Conservation (phyloP, 2,329 filamentous ascomycete species). For the Scedosporium boydii region DNA sequence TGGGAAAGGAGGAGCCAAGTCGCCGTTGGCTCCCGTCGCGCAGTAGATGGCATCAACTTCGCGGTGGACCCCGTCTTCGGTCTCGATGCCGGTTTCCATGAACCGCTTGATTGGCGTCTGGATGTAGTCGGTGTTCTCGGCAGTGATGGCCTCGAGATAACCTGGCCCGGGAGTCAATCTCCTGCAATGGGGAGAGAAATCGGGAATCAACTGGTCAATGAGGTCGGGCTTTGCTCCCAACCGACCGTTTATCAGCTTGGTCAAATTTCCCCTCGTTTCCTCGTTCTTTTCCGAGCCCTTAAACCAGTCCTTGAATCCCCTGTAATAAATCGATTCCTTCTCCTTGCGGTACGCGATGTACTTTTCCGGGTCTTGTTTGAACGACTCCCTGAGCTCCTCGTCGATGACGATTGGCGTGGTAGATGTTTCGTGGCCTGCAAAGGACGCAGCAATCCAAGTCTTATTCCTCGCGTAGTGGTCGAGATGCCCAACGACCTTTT, state of each 20-base stretch:
- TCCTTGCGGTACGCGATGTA: slow-evolving; percentile 52
- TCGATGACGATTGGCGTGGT: slow-evolving; percentile 46
- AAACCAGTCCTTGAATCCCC: slow-evolving; percentile 44
- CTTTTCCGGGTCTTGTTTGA: slow-evolving; percentile 43
- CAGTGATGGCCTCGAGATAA: slow-evolving; percentile 54
- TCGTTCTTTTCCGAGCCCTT: slow-evolving; percentile 40
- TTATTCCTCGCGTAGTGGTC: slow-evolving; percentile 57
- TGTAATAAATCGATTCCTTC: slow-evolving; percentile 53
- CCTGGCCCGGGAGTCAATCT: slow-evolving; percentile 57
- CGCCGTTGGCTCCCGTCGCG: slow-evolving; percentile 56
- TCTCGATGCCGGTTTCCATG: slow-evolving; percentile 50
- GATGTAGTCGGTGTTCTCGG: slow-evolving; percentile 54
- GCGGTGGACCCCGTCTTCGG: slow-evolving; percentile 43
- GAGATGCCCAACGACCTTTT: slow-evolving; percentile 36
- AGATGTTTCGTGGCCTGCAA: slow-evolving; percentile 44
- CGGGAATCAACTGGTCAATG: slow-evolving; percentile 45
- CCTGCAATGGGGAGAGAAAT: slow-evolving; percentile 55
- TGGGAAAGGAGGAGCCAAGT: slow-evolving; percentile 49
- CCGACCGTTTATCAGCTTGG: slow-evolving; percentile 42
- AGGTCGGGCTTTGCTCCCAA: slow-evolving; percentile 46
- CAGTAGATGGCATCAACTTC: slow-evolving; percentile 58
- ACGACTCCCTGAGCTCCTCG: slow-evolving; percentile 46
- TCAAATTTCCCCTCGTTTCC: slow-evolving; percentile 35
- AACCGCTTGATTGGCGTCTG: slow-evolving; percentile 47
- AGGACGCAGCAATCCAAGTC: slow-evolving; percentile 60